Base-by-base conservation (phyloP, 2,329 filamentous ascomycete genomes). In the Paraconiothyrium brasiliense region DNA sequence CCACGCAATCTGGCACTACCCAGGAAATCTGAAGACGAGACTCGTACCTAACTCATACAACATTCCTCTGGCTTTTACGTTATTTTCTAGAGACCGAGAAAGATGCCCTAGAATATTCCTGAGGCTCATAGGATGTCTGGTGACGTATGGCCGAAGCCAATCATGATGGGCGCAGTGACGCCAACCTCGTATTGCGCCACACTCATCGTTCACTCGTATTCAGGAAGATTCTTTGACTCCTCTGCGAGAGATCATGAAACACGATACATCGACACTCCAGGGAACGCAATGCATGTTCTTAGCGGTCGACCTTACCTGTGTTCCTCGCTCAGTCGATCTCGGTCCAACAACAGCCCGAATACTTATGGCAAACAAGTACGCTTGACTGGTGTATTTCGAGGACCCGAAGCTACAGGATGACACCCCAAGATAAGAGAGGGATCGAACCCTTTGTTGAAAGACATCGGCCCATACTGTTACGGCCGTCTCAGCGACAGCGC, bases 111-210 rank as follows among this genome's bases (percentile, higher is more conserved):
- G 6, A 30, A 30, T 30, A 30, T 30, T 30, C 6, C 27, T 30
- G 27, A 30, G 27, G 4, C 27, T 30, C 27, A 30, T 6, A 30
- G 27, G 27, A 30, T 30, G 27, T 30, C 6, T 30, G 27, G 10
- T 48, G 46, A 30, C 47, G 32, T 7, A 24, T 20, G 20, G 20
- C 16, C 14, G 39, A 55, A 46, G 52, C 52, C 39, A 55, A 13
- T n/a, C n/a, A 41, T 4, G 34, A 35, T 41, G 39, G 4, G 39
- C 52, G 34, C 52, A 46, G 27, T 24, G 52, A 55, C 39, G 39
- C 52, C 24, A n/a, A 46, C 52, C 52, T 55, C 52, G 39, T 55
- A 55, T 55, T 55, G 52, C 52, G 52, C 52, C 52, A 44, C 52
- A 46, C 52, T 55, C 27, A 16, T 22, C 34, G n/a, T 44, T 9